phyloP scores from a whole-genome alignment of 306 rosid species.

The Cicer chorassanicum region DNA sequence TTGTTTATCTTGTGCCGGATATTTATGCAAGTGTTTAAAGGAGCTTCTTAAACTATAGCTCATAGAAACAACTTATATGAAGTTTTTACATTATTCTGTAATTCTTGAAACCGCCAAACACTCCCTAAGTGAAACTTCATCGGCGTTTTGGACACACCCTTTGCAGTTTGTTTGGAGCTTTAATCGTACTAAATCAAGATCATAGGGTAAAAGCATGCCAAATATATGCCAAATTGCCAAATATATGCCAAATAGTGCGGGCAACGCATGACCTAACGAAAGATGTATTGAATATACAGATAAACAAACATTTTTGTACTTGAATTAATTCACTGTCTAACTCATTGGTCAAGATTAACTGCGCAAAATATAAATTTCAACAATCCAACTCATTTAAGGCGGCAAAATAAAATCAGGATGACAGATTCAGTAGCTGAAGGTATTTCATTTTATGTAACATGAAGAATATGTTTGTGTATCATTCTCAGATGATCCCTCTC shows the following conservation, averaged over 20 bases:
- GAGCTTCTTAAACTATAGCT: not conserved
- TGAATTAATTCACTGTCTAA: conserved; percentile 3
- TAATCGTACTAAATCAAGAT: not conserved
- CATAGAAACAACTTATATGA: not conserved
- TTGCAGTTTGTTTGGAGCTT: not conserved
- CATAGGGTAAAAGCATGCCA: not conserved
- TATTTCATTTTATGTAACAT: not conserved
- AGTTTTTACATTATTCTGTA: not conserved
- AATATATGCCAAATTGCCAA: no score
- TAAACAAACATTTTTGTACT: not conserved
- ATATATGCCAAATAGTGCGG: not conserved
- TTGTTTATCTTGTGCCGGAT: no score
- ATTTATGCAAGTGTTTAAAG: no score
- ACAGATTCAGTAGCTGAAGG: not conserved
- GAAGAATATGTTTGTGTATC: not conserved
- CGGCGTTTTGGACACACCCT: not conserved
- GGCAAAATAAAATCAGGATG: conserved; percentile 14
- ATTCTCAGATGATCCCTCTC: conserved; percentile 17
- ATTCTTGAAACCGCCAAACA: conserved; percentile 1
- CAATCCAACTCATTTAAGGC: conserved; percentile 2
- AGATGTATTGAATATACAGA: not conserved
- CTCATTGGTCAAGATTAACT: not conserved
- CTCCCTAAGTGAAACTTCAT: not conserved
- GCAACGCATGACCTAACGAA: not conserved
- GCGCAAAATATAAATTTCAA: not conserved